A percentile compares a stretch with the other conserved stretches of the same genome.
Evolutionary conservation across 495 filamentous ascomycete genomes (phyloP).

Genomic region (Neurospora discreta): DNA sequence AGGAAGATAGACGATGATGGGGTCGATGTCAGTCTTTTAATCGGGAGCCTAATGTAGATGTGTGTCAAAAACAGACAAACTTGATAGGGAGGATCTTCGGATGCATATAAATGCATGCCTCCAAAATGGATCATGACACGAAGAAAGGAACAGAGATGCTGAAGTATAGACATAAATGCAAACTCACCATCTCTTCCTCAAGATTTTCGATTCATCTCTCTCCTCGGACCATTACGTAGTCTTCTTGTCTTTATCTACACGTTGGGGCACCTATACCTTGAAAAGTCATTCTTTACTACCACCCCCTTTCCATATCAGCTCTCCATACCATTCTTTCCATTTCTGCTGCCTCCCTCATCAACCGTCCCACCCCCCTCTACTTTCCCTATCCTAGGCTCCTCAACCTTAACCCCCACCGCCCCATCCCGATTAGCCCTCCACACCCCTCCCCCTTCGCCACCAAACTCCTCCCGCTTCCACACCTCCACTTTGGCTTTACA

Average conservation of each 20-base stretch:
- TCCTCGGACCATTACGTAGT: background rate
- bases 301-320: background rate
- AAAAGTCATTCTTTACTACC: background rate
- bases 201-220: background rate
- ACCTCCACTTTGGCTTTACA: slow-evolving; percentile 83
- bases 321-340: background rate
- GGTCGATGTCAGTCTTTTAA: background rate
- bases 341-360: background rate
- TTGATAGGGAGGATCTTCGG: background rate
- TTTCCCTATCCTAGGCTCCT: background rate
- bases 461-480: slow-evolving; percentile 94
- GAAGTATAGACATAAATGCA: background rate
- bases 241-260: background rate
- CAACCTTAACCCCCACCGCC: slow-evolving; percentile 35
- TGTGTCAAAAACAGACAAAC: background rate
- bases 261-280: background rate
- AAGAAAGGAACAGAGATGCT: background rate
- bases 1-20: background rate
- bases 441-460: slow-evolving; percentile 57
- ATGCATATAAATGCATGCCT: background rate
- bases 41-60: background rate
- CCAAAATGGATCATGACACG: background rate
- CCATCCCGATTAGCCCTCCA: slow-evolving; percentile 92
- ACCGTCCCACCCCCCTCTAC: background rate
- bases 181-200: background rate